These are phyloP conservation scores for Knufia fluminis DNA, from an alignment of 2,329 filamentous ascomycete genomes.

Conservation along the genomic window DNA sequence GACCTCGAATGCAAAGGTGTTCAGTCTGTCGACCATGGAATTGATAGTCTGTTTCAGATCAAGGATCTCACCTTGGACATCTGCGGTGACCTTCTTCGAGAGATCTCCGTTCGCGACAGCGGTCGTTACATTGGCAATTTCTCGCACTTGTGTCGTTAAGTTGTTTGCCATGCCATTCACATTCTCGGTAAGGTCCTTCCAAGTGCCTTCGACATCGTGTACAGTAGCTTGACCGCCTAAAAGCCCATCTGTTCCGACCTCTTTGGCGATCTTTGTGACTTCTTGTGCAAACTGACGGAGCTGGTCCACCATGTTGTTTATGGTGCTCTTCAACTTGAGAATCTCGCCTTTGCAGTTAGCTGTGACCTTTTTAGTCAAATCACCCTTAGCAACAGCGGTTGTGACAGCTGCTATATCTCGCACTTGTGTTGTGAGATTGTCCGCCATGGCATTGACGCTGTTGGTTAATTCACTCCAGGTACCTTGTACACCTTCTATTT, in stretches of 20 bases:
- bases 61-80: constrained; percentile 86
- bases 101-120: constrained; percentile 90
- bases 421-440: constrained; percentile 79
- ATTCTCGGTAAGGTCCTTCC: constrained; percentile 89
- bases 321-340: constrained; percentile 89
- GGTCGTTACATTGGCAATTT: constrained; percentile 93
- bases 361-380: constrained; percentile 93
- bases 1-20: constrained; percentile 56
- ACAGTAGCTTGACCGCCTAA: constrained; percentile 92
- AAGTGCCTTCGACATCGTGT: constrained; percentile 92
- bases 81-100: constrained; percentile 90
- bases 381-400: constrained; percentile 65
- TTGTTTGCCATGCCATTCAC: constrained; percentile 99
- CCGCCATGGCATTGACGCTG: constrained; percentile 81
- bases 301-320: constrained; percentile 99
- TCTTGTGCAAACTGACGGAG: constrained; percentile 93
- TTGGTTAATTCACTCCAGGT: constrained; percentile 85
- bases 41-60: constrained; percentile 87
- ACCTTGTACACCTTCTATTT: constrained; percentile 74
- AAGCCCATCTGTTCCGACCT: constrained; percentile 91
- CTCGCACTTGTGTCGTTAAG: constrained; percentile 90
- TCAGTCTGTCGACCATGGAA: constrained; percentile 56
- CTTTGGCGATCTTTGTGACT: constrained; percentile 90
- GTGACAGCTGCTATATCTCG: constrained; percentile 82
- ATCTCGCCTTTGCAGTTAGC: constrained; percentile 88